Conservation (phyloP, 352 stramenopile species). For the Nothophytophthora sp. region DNA sequence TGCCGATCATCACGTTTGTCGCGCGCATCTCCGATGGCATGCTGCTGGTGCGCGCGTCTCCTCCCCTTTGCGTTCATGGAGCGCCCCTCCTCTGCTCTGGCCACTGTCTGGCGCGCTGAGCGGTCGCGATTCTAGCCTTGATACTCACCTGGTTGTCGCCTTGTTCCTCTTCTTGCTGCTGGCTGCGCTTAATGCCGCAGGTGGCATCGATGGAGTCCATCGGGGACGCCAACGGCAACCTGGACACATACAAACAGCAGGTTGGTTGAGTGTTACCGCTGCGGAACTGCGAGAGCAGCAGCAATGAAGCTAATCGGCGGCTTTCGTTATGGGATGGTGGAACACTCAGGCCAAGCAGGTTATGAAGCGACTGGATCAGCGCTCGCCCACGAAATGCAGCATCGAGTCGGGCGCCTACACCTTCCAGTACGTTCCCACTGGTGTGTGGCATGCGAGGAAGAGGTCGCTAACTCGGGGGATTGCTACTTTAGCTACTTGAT, state of each 20-base stretch:
- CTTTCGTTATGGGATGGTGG: background rate
- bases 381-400: conserved; percentile 93
- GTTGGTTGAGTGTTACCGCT: no score
- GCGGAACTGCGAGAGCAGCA: no score
- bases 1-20: conserved; percentile 96
- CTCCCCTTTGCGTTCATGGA: background rate
- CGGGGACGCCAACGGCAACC: conserved; percentile 74
- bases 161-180: background rate
- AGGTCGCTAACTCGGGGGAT: background rate
- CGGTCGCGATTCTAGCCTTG: background rate
- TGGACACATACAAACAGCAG: conserved; percentile 91
- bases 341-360: conserved; percentile 90
- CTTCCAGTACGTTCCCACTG: conserved; percentile 90
- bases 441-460: background rate
- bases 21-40: conserved; percentile 94
- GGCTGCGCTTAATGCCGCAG: conserved; percentile 40
- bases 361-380: conserved; percentile 91
- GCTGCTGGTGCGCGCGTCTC: conserved; percentile 67
- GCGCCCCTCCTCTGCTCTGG: background rate
- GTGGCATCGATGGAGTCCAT: conserved; percentile 94
- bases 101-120: background rate
- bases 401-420: conserved; percentile 92
- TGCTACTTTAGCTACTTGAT: conserved; percentile 93
- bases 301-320: background rate
- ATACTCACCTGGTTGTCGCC: no score